Base-by-base conservation (phyloP, 352 stramenopile genomes). In the Pythium utonaiense region DNA sequence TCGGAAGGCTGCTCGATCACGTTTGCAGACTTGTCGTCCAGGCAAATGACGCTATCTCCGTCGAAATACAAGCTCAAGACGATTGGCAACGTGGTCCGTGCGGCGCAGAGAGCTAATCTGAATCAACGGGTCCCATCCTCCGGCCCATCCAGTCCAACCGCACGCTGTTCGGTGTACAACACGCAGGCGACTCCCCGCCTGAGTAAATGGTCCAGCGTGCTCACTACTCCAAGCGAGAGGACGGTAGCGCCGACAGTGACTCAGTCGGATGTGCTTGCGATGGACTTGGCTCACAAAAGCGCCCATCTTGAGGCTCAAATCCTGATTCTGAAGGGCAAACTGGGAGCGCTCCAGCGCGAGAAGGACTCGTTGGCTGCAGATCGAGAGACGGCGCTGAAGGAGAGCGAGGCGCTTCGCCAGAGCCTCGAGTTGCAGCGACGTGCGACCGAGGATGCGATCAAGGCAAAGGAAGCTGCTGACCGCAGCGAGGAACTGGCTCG, bases 1-100 rank as follows among this genome's bases (percentile, higher is more conserved):
- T 77, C 73, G 57, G 69, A 64, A 3, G 66, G 53, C 10, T 67
- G 82, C 50, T 66, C 71, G 31, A 38, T 91, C 40, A 84, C 74
- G 8, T 81, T 91, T 51, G 71, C 66, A 9, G 69, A 80, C 53
- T 54, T 70, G 10, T 54, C 25, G 19, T 76, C 74, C 7, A 42
- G 24, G 14, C 64, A 14, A 47, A 10, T 47, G n/a, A 19, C 53
- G 2, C 4, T 56, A 14, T 34, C 19, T 24, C 34, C 47, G 17
- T 21, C 12, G 6, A 24, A 21, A 24, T 42, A 51, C 13, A 62
- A 57, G 53, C 48, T 64, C 13, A 48, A 44, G 40, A 61, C 40
- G 3, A 22, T 71, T 13, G 54, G 55, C 9, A 71, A 62, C 64
- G 17, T 66, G 24, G 58, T 67, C 12, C 42, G 77, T n/a, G 33